These are phyloP conservation scores for Spongiforma sp. DNA, from an alignment of 1,284 basidiomycete species.

Conservation along the genomic window DNA sequence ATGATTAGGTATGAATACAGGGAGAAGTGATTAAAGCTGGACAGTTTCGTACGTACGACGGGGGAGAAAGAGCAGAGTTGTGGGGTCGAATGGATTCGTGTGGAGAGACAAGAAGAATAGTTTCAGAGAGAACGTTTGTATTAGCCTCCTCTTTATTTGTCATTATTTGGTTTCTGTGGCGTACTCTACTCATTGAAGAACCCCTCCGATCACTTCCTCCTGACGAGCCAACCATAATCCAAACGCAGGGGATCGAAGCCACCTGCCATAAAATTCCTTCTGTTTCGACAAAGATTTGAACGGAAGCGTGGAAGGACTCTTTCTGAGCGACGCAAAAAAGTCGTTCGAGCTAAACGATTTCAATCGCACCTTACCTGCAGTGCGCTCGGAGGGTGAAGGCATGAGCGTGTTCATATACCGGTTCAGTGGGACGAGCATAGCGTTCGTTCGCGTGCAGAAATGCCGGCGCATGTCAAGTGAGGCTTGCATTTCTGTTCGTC, in stretches of 20 bases:
- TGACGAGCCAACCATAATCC: slow-evolving; percentile 78
- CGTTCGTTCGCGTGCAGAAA: slow-evolving; percentile 88
- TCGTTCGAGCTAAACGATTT: slow-evolving; percentile 81
- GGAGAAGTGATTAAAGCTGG: slow-evolving; percentile 26
- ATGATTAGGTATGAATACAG: slow-evolving; percentile 42
- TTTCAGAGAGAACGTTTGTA: slow-evolving; percentile 12
- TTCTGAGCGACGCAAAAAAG: slow-evolving; percentile 85
- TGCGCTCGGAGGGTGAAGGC: slow-evolving; percentile 64
- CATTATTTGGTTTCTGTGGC: slow-evolving; percentile 32
- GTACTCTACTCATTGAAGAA: too few species aligned
- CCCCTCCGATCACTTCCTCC: slow-evolving; percentile 69
- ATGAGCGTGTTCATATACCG: slow-evolving; percentile 93
- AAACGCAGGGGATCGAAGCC: slow-evolving; percentile 76
- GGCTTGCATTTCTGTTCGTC: slow-evolving; percentile 56
- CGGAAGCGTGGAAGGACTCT: slow-evolving; percentile 77
- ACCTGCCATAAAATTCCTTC: slow-evolving; percentile 74
- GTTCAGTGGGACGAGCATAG: slow-evolving; percentile 90
- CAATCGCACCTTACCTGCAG: slow-evolving; percentile 43
- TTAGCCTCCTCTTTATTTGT: slow-evolving; percentile 30
- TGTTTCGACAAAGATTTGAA: slow-evolving; percentile 72
- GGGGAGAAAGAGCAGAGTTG: slow-evolving; percentile 19
- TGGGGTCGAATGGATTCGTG: too few species aligned
- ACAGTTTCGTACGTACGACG: slow-evolving; percentile 21
- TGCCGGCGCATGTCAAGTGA: slow-evolving; percentile 81
- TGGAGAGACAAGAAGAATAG: too few species aligned